phyloP scores from a whole-genome alignment of 345 rosid species.

The Pelargonium nanum region DNA sequence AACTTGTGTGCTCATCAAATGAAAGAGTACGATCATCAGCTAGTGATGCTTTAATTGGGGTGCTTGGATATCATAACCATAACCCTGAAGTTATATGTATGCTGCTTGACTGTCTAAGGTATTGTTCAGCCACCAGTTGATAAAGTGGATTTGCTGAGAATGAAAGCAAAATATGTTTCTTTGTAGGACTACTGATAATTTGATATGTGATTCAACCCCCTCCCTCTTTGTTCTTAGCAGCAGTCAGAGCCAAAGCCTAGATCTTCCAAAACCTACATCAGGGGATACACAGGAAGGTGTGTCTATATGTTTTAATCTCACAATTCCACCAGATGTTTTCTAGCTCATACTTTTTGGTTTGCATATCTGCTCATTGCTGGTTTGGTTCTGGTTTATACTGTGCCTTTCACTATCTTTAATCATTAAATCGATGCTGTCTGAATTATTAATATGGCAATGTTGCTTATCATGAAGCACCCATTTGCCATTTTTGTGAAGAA shows the following conservation, averaged over 20 bases:
- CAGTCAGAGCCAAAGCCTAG: slow-evolving; percentile 36
- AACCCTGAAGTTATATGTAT: slow-evolving; percentile 53
- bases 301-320: slow-evolving; percentile 9
- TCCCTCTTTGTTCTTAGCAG: slow-evolving; percentile 23
- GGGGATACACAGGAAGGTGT: slow-evolving; percentile 33
- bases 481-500: too few relatives aligned
- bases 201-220: not conserved
- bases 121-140: slow-evolving; percentile 4
- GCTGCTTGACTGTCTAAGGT: slow-evolving; percentile 80
- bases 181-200: not conserved
- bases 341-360: not conserved
- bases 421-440: not conserved
- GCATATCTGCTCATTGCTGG: not conserved
- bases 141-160: not conserved
- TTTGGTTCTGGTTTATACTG: not conserved
- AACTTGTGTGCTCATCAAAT: slow-evolving; percentile 44
- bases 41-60: slow-evolving; percentile 37
- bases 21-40: slow-evolving; percentile 34
- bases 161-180: not conserved
- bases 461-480: too few relatives aligned
- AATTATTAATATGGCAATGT: not conserved
- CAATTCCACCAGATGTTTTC: slow-evolving; percentile 3
- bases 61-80: slow-evolving; percentile 51
- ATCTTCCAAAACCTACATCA: slow-evolving; percentile 18
- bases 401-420: not conserved